Conservation (phyloP, 441 rosid species). For the Erodium texanum region DNA sequence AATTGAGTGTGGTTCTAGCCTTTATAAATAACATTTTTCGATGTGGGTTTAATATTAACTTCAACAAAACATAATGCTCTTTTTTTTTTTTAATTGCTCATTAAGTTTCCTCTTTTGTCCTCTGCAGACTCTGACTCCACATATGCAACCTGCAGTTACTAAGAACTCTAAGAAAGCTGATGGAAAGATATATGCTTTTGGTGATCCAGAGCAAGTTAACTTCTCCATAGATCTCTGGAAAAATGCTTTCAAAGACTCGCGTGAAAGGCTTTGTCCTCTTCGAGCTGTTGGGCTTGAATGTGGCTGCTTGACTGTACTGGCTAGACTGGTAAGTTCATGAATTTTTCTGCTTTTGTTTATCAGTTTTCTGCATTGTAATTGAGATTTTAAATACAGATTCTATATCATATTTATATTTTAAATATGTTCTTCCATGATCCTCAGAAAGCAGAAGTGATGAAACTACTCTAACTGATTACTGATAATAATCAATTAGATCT, state of each 20-base stretch:
- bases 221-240: constrained; percentile 87
- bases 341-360: no score
- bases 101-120: constrained; percentile 18
- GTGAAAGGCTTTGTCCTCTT: constrained; percentile 92
- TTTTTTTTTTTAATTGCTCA: no score
- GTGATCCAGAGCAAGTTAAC: constrained; percentile 55
- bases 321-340: constrained; percentile 56
- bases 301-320: constrained; percentile 68
- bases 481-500: background rate
- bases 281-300: constrained; percentile 90
- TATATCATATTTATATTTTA: background rate
- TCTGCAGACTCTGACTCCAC: constrained; percentile 81
- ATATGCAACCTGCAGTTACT: constrained; percentile 65
- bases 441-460: background rate
- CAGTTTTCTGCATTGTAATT: no score
- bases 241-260: constrained; percentile 82
- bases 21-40: no score
- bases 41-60: no score
- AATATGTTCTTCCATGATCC: no score
- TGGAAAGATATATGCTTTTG: constrained; percentile 32
- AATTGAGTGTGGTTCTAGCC: no score
- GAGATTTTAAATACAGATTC: no score
- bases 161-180: constrained; percentile 40
- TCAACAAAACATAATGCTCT: no score
- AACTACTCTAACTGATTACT: background rate